phyloP scores from a whole-genome alignment of 2,329 filamentous ascomycete species.

The Ophiostoma sp. region DNA sequence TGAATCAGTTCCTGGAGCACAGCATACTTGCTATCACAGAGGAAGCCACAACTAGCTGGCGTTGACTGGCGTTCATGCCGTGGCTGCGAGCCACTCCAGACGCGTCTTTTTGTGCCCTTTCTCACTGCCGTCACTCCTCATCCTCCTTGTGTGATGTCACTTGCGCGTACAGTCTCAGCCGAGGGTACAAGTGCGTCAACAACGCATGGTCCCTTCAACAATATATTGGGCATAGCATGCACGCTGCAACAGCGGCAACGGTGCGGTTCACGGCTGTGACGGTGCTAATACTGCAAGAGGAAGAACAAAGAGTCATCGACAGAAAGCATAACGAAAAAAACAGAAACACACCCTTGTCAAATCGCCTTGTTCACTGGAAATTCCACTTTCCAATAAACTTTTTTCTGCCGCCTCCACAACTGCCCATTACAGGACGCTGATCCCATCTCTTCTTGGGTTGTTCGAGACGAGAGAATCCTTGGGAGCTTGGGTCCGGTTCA shows the following conservation, averaged over 20 bases:
- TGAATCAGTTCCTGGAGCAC: neutral
- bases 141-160: neutral
- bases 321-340: neutral
- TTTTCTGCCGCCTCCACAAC: neutral
- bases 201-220: neutral
- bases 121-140: neutral
- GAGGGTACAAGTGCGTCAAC: neutral
- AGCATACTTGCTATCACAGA: neutral
- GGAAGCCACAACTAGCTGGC: neutral
- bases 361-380: neutral
- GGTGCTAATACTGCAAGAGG: neutral
- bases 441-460: neutral
- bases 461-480: neutral
- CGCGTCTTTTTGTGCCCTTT: neutral
- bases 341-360: conserved; percentile 7
- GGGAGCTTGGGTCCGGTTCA: neutral
- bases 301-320: neutral
- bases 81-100: neutral
- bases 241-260: neutral
- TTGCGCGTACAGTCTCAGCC: neutral
- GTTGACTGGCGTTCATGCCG: neutral
- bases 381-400: neutral
- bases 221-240: neutral
- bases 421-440: neutral
- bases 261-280: conserved; percentile 4